phyloP scores from a whole-genome alignment of 2,329 filamentous ascomycete genomes.

The Neopestalotiopsis sp. region DNA sequence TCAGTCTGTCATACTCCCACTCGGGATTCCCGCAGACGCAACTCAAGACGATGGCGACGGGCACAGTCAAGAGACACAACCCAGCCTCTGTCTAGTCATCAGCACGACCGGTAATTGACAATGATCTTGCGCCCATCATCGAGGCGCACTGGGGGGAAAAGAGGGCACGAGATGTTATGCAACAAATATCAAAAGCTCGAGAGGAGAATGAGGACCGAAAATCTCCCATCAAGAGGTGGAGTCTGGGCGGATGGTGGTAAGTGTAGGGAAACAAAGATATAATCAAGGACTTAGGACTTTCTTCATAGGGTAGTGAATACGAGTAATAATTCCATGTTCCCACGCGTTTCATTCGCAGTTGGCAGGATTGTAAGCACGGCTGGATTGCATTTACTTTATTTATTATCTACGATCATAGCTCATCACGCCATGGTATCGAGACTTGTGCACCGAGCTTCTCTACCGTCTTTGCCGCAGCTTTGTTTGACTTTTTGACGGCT shows the following conservation, averaged over 20 bases:
- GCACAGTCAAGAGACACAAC: constrained; percentile 55
- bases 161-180: constrained; percentile 49
- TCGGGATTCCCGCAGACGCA: constrained; percentile 61
- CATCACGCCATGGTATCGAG: constrained; percentile 69
- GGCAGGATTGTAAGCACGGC: neutral
- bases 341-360: neutral
- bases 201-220: constrained; percentile 3
- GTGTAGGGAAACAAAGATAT: neutral
- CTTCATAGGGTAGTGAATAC: constrained; percentile 18
- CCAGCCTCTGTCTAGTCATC: constrained; percentile 58
- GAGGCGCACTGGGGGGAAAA: constrained; percentile 54
- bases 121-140: constrained; percentile 50
- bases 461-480: constrained; percentile 70
- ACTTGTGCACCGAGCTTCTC: constrained; percentile 69
- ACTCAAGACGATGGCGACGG: constrained; percentile 58
- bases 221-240: constrained; percentile 27
- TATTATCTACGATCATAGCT: constrained; percentile 34
- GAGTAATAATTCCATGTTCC: constrained; percentile 4
- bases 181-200: constrained; percentile 33
- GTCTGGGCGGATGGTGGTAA: constrained; percentile 34
- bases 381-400: constrained; percentile 5
- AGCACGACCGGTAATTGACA: constrained; percentile 36
- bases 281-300: neutral
- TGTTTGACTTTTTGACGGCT: constrained; percentile 66
- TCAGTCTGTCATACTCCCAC: constrained; percentile 61